phyloP scores from a whole-genome alignment of 345 rosid genomes.

The Corchorus olitorius region DNA sequence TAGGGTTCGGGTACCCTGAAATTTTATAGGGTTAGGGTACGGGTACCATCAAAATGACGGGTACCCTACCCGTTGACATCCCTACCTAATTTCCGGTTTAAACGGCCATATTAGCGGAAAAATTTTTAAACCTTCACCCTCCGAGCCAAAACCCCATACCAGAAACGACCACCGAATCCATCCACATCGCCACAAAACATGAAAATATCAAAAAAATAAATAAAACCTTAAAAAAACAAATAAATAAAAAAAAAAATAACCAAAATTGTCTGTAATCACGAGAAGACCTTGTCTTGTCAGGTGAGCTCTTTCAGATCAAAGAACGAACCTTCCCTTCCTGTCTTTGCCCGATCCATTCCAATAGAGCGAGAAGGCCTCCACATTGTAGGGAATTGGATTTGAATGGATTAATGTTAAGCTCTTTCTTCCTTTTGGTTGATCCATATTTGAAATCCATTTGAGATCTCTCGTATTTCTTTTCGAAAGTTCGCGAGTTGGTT shows the following conservation, averaged over 20 bases:
- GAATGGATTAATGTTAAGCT: neutral
- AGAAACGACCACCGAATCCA: neutral
- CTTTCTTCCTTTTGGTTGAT: neutral
- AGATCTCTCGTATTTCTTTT: neutral
- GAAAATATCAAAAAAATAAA: neutral
- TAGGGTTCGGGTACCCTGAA: too few relatives aligned
- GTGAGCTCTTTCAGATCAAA: constrained; percentile 15
- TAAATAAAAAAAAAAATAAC: neutral
- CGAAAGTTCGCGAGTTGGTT: neutral
- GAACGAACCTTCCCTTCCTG: neutral
- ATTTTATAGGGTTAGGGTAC: too few relatives aligned
- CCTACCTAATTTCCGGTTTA: neutral
- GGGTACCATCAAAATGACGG: too few relatives aligned
- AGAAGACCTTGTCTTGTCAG: neutral
- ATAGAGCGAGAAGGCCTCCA: neutral
- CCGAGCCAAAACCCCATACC: neutral
- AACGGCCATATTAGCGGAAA: neutral
- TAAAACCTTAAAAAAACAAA: neutral
- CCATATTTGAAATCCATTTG: neutral
- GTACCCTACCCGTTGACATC: too few relatives aligned
- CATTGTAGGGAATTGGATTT: neutral
- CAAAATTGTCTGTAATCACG: constrained; percentile 6
- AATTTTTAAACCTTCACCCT: neutral
- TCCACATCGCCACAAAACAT: neutral
- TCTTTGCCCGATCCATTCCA: constrained; percentile 2